Evolutionary conservation across 2,329 filamentous ascomycete genomes (phyloP).

Genomic region (Aspergillus piperis): DNA sequence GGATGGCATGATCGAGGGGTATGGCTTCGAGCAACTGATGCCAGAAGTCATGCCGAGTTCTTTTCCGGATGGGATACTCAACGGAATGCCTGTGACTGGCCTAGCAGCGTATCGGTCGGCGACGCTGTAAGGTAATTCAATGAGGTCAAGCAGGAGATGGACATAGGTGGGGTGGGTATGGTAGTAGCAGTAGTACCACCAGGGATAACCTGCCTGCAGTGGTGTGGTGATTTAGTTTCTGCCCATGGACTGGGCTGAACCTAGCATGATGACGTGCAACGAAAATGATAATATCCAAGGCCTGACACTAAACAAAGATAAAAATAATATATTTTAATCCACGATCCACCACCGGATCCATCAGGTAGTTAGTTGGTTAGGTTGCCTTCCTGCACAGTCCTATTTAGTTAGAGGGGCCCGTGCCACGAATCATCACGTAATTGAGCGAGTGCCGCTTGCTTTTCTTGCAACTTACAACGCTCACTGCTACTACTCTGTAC

Average conservation of each 20-base stretch:
- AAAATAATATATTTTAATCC: background rate
- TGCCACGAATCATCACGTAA: too few relatives aligned
- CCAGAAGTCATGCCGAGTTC: slow-evolving; percentile 20
- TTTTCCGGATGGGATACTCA: slow-evolving; percentile 14
- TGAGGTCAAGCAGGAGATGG: background rate
- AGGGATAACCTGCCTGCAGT: too few relatives aligned
- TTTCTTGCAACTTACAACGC: too few relatives aligned
- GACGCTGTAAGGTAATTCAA: background rate
- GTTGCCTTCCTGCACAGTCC: too few relatives aligned
- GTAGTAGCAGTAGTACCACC: background rate
- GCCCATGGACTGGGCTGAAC: background rate
- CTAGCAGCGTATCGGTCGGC: slow-evolving; percentile 11
- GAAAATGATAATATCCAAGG: background rate
- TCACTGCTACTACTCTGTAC: too few relatives aligned
- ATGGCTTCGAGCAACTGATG: slow-evolving; percentile 30
- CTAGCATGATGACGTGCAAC: slow-evolving; percentile 2
- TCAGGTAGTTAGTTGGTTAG: background rate
- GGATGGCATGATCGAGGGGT: slow-evolving; percentile 28
- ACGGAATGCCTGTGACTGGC: slow-evolving; percentile 13
- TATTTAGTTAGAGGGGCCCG: too few relatives aligned
- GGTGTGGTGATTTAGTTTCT: too few relatives aligned
- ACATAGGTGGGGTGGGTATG: background rate
- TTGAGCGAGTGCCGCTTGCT: too few relatives aligned
- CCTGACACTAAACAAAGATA: background rate
- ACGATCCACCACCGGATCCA: too few relatives aligned